Evolutionary conservation across 768 basidiomycete genomes (phyloP).

Genomic region (Chalciporus chontae): DNA sequence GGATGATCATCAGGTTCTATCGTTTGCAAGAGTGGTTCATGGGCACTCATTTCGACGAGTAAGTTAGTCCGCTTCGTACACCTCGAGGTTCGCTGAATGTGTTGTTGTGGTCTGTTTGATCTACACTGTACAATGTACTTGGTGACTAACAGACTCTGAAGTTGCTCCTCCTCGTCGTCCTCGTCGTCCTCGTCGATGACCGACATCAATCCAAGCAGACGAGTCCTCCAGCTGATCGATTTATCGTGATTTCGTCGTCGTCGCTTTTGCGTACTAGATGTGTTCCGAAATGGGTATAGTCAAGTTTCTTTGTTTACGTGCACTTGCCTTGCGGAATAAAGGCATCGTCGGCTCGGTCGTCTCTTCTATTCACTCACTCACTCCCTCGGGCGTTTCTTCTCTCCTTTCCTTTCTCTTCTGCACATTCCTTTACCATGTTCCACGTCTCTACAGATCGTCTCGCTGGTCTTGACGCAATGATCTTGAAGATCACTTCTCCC

Average conservation of each 20-base stretch:
- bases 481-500: constrained; percentile 33
- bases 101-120: constrained; percentile 9
- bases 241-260: background rate
- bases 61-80: constrained; percentile 4
- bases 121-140: too few species aligned
- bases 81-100: constrained; percentile 1
- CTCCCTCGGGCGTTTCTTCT: background rate
- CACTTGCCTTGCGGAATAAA: background rate
- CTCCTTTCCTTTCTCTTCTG: background rate
- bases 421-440: constrained; percentile 28
- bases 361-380: constrained; percentile 11
- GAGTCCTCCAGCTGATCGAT: background rate
- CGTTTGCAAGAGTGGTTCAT: constrained; percentile 67
- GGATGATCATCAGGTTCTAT: constrained; percentile 94
- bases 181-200: too few species aligned
- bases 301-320: background rate
- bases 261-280: too few species aligned
- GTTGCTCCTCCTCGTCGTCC: too few species aligned
- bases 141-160: too few species aligned
- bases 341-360: background rate
- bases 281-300: background rate
- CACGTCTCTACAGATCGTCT: constrained; percentile 39
- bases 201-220: too few species aligned
- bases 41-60: constrained; percentile 46
- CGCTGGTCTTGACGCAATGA: constrained; percentile 40